A percentile compares a stretch with the other conserved stretches of the same genome.
These are phyloP conservation scores for Termitomyces sp. DNA, from an alignment of 768 basidiomycete genomes.

Conservation along the genomic window DNA sequence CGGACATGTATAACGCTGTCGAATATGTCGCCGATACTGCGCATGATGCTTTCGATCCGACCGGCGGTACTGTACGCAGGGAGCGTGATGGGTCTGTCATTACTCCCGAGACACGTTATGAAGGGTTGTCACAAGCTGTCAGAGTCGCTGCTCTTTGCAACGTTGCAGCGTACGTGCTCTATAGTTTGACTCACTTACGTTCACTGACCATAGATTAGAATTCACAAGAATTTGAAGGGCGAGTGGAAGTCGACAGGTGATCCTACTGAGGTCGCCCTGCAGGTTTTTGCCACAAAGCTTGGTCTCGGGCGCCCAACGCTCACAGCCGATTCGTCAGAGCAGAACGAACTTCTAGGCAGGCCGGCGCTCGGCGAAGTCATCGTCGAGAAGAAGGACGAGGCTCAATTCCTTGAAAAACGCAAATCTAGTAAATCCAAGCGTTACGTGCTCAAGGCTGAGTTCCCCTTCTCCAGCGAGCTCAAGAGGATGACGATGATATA, in stretches of 20 bases:
- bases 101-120: conserved; percentile 13
- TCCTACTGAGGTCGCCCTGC: conserved; percentile 54
- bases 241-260: conserved; percentile 48
- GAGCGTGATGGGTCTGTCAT: conserved; percentile 20
- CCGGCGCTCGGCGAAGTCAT: conserved; percentile 26
- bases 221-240: conserved; percentile 34
- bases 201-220: conserved; percentile 17
- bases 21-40: conserved; percentile 30
- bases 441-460: conserved; percentile 32
- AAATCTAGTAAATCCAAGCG: conserved; percentile 15
- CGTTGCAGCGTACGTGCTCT: conserved; percentile 14
- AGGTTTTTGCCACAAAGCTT: conserved; percentile 49
- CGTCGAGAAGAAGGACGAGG: conserved; percentile 19
- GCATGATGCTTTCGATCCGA: conserved; percentile 29
- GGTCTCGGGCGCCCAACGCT: conserved; percentile 34
- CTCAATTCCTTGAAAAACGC: neutral
- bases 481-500: conserved; percentile 48
- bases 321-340: conserved; percentile 19
- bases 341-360: conserved; percentile 11
- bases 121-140: conserved; percentile 25
- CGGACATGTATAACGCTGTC: conserved; percentile 15
- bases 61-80: conserved; percentile 20
- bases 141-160: conserved; percentile 33
- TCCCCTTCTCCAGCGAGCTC: conserved; percentile 46
- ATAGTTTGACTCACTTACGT: neutral